Base-by-base conservation (phyloP, 192 early-diverging fungal genomes). In the Mortierella hygrophila region DNA sequence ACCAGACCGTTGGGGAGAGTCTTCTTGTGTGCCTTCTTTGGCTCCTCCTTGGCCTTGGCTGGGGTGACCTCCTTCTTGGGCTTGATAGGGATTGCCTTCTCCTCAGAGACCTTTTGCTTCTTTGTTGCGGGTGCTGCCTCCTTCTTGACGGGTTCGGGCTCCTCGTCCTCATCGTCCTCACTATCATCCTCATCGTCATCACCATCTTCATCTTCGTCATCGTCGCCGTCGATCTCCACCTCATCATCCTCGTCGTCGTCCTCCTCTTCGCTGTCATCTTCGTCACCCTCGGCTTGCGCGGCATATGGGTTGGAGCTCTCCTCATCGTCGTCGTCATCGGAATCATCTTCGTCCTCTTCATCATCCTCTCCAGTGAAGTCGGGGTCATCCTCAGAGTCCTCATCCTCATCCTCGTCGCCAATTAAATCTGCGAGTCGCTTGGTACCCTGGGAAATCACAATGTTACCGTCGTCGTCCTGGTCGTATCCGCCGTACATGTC, bases 1-100 rank as follows among this genome's bases (percentile, higher is more conserved):
- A 93, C 83, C 15, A 99, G 88, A 65, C 98, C 97, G 70, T 91
- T 93, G n/a, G 92, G 90, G 26, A 95, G 89, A 5, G 84, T 86
- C 82, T 91, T 93, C 52, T 91, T 91, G 68, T 89, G 84, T 20
- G 78, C 87, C 38, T 90, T 82, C 54, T 89, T 82, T 72, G 86
- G 44, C 77, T 90, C 87, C 21, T 89, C 68, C 46, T 88, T 80
- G 82, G 85, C 55, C 68, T 84, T 78, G 68, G 46, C 83, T 74
- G 52, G 83, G 72, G 60, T 15, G 11, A 29, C 60, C 5, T 81
- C 77, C 80, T 90, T 79, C 77, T 88, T 90, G 52, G 76, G 37
- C 42, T 87, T 85, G 77, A 42, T 41, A 18, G 70, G 42, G 6
- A 72, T 60, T 13, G 84, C 82, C 74, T 86, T 78, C 35, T 84